phyloP scores from a whole-genome alignment of 169 alveolate genomes.

The Plasmodium billcollinsi region DNA sequence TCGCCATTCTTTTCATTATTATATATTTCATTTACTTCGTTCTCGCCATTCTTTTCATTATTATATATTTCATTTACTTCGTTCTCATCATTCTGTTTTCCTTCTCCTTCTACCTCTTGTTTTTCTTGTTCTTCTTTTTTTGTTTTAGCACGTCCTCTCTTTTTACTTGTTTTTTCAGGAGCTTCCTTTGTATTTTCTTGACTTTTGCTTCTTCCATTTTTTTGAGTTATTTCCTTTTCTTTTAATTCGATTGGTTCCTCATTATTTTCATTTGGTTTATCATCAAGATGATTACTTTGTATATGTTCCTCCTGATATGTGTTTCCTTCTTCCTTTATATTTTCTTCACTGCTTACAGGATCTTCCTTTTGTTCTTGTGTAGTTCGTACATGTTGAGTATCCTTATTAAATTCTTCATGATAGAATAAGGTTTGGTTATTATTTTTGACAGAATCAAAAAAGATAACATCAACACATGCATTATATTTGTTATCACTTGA shows the following conservation, averaged over 20 bases:
- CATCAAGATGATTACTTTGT: background rate
- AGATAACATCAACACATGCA: slow-evolving; percentile 27
- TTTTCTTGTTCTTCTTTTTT: background rate
- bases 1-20: too few species aligned
- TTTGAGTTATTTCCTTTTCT: background rate
- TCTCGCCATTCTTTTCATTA: too few species aligned
- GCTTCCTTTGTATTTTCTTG: background rate
- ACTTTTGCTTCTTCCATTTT: background rate
- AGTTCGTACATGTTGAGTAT: background rate
- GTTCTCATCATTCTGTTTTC: background rate
- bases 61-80: too few species aligned
- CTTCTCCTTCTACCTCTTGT: background rate
- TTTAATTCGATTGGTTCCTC: background rate
- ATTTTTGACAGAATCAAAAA: background rate
- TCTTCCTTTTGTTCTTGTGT: too few species aligned
- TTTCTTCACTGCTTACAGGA: too few species aligned
- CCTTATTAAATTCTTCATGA: background rate
- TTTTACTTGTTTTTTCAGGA: background rate
- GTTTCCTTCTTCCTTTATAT: background rate
- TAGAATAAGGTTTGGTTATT: slow-evolving; percentile 17
- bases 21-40: too few species aligned
- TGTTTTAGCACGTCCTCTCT: background rate
- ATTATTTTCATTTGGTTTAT: background rate
- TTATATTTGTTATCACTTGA: background rate
- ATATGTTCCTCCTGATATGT: background rate